Percentiles rank a stretch among this genome's conserved stretches.
Conservation (phyloP, 169 alveolate species). For the Cryptosporidium parvum region DNA sequence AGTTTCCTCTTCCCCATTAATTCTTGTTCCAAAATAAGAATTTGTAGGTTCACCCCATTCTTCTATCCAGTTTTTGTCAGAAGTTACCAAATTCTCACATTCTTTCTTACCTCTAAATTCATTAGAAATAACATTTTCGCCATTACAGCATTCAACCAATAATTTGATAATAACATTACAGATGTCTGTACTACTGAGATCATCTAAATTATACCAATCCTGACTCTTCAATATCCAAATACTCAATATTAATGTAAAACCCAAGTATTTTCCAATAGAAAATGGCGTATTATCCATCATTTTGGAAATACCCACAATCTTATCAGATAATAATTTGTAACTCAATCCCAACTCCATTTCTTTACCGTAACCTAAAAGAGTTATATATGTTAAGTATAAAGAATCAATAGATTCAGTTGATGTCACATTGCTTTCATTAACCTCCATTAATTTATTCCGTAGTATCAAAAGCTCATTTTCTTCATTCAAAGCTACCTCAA, state of each 20-base stretch:
- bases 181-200: conserved; percentile 14
- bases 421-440: conserved; percentile 15
- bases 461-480: conserved; percentile 20
- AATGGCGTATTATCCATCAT: conserved; percentile 10
- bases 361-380: neutral
- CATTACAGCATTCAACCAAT: conserved; percentile 7
- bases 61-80: neutral
- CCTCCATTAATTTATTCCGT: neutral
- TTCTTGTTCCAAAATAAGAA: neutral
- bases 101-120: neutral
- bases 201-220: conserved; percentile 61
- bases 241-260: conserved; percentile 31
- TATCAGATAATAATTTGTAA: conserved; percentile 27
- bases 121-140: neutral
- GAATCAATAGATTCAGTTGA: conserved; percentile 23
- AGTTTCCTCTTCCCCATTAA: neutral
- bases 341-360: conserved; percentile 13
- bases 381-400: conserved; percentile 12
- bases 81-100: neutral
- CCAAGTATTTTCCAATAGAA: conserved; percentile 42
- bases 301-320: conserved; percentile 29
- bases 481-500: neutral
- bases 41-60: conserved; percentile 1
- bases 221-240: conserved; percentile 24
- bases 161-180: conserved; percentile 24